Percentiles rank a stretch among this genome's conserved stretches.
Conservation (phyloP, 164 flowering plant genomes). For the Liriodendron chinense region DNA sequence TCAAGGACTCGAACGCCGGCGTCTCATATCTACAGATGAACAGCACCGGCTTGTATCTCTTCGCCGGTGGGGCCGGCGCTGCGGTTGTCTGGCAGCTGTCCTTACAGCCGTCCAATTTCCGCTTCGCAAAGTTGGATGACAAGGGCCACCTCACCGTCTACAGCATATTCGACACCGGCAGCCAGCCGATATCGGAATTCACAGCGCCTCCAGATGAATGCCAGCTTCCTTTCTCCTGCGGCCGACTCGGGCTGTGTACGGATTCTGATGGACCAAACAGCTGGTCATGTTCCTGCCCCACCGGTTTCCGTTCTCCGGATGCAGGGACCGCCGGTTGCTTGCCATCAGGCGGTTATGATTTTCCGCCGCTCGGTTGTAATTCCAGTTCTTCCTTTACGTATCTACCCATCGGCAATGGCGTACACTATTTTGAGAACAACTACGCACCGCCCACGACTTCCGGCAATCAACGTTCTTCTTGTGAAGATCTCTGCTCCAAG, state of each 20-base stretch:
- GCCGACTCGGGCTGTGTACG: conserved; percentile 53
- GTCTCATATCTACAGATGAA: conserved; percentile 47
- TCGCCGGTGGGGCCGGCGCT: conserved; percentile 34
- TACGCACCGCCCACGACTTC: conserved; percentile 34
- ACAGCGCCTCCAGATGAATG: conserved; percentile 52
- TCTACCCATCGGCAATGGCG: conserved; percentile 39
- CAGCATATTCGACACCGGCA: conserved; percentile 34
- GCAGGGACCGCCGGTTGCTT: conserved; percentile 30
- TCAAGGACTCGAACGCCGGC: conserved; percentile 29
- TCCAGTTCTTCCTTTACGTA: conserved; percentile 28
- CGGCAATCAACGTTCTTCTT: conserved; percentile 34
- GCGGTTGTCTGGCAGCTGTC: conserved; percentile 49
- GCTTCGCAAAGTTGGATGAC: conserved; percentile 44
- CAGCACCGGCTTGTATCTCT: conserved; percentile 54
- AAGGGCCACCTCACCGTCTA: conserved; percentile 47
- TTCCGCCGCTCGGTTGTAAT: conserved; percentile 43
- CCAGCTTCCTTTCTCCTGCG: conserved; percentile 55
- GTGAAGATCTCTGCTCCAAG: conserved; percentile 54
- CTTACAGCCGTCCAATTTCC: conserved; percentile 39
- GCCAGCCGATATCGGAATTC: conserved; percentile 30
- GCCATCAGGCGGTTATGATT: conserved; percentile 30
- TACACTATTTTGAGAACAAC: conserved; percentile 48
- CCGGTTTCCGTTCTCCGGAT: conserved; percentile 27
- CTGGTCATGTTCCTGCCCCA: conserved; percentile 57
- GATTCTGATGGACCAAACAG: conserved; percentile 10